phyloP scores from a whole-genome alignment of 768 basidiomycete genomes.

The Mycena capillaripes region DNA sequence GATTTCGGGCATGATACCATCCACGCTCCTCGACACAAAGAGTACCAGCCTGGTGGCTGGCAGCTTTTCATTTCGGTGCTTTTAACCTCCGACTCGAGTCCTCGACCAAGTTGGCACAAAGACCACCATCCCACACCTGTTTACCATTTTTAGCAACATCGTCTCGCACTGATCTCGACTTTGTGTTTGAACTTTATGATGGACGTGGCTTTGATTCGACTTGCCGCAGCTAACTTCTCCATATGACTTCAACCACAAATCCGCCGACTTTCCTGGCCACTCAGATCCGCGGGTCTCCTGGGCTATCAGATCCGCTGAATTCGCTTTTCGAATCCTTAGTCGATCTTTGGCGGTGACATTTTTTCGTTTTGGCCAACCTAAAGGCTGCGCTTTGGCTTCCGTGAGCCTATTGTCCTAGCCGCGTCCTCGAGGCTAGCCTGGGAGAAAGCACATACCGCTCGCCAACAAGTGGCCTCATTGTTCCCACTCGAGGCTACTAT shows the following conservation, averaged over 20 bases:
- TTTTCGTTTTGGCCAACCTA: background rate
- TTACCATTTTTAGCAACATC: constrained; percentile 17
- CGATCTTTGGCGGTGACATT: background rate
- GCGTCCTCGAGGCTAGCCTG: constrained; percentile 38
- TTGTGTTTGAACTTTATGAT: constrained; percentile 6
- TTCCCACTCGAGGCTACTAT: constrained; percentile 29
- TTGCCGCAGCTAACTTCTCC: background rate
- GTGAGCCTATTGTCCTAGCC: constrained; percentile 33
- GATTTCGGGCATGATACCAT: background rate
- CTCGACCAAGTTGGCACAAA: constrained; percentile 20
- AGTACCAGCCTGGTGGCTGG: constrained; percentile 4
- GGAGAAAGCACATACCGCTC: constrained; percentile 28
- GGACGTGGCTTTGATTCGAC: no score
- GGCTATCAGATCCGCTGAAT: background rate
- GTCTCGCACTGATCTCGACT: constrained; percentile 13
- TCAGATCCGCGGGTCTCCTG: no score
- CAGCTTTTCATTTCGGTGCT: constrained; percentile 22
- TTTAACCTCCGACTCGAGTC: background rate
- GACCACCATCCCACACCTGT: background rate
- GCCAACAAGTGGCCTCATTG: constrained; percentile 35
- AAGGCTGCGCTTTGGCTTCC: constrained; percentile 32
- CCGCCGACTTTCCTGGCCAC: background rate
- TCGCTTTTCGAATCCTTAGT: background rate
- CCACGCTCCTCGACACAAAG: background rate
- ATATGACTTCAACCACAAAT: background rate